A percentile compares a stretch with the other conserved stretches of the same genome.
Conservation (phyloP, 139 green algal species). For the Chlamydomonas urium region DNA sequence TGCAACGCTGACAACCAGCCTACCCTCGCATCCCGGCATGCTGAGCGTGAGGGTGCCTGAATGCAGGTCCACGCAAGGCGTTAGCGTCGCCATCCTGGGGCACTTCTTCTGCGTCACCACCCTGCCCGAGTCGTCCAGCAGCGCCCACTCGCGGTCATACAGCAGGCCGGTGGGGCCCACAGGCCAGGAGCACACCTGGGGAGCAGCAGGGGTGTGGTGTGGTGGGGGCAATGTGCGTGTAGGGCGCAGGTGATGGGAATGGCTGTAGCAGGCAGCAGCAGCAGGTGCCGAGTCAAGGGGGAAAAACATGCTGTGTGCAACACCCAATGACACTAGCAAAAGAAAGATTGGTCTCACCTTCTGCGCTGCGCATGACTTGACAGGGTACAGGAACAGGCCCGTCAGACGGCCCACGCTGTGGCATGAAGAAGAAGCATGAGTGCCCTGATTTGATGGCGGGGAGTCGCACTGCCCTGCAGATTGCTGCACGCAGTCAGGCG, state of each 20-base stretch:
- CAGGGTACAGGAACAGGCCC: conserved; percentile 79
- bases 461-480: too few species aligned
- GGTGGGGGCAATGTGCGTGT: too few species aligned
- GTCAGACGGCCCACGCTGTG: too few species aligned
- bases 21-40: not conserved
- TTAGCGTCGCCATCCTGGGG: conserved; percentile 23
- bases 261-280: too few species aligned
- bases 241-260: too few species aligned
- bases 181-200: conserved; percentile 43
- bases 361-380: conserved; percentile 70
- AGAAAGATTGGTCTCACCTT: not conserved
- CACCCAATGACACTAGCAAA: too few species aligned
- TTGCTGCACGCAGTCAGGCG: too few species aligned
- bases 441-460: too few species aligned
- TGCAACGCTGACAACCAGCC: not conserved
- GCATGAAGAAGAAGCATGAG: too few species aligned
- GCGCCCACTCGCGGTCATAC: conserved; percentile 78
- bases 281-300: too few species aligned
- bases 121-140: conserved; percentile 57
- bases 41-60: conserved; percentile 3
- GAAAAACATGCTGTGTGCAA: too few species aligned
- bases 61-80: not conserved
- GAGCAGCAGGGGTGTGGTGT: too few species aligned
- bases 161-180: conserved; percentile 68
- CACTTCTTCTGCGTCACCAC: conserved; percentile 59